A percentile compares a stretch with the other conserved stretches of the same genome.
Conservation (phyloP, 192 early-diverging fungal species). For the Dissophora ornata region DNA sequence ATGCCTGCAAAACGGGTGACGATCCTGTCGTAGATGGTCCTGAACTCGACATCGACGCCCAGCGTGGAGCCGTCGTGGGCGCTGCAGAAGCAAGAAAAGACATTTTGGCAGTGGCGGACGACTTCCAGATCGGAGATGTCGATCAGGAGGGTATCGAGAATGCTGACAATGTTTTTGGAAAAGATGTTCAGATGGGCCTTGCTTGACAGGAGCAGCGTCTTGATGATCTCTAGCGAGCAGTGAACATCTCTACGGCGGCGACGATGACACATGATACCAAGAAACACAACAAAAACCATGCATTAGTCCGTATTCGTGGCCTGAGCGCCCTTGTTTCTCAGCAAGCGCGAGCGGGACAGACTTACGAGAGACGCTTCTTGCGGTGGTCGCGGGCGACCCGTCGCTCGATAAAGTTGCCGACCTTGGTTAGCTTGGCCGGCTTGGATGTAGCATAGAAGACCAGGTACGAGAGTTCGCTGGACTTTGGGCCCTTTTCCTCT, state of each 20-base stretch:
- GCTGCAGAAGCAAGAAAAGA: conserved; percentile 76
- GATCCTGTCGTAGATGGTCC: conserved; percentile 66
- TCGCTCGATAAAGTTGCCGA: conserved; percentile 84
- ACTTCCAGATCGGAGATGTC: conserved; percentile 47
- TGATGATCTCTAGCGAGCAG: conserved; percentile 80
- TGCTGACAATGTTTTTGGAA: conserved; percentile 80
- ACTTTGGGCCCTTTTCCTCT: conserved; percentile 77
- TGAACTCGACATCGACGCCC: conserved; percentile 74
- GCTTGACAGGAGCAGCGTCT: conserved; percentile 77
- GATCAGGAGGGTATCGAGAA: conserved; percentile 61
- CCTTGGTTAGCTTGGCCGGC: conserved; percentile 91
- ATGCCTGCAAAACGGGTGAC: conserved; percentile 64
- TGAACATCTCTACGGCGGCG: conserved; percentile 60
- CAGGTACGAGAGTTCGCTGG: conserved; percentile 86
- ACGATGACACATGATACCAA: background rate
- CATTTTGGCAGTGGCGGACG: conserved; percentile 47
- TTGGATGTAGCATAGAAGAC: conserved; percentile 89
- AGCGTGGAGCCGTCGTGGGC: conserved; percentile 77
- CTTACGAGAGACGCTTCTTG: conserved; percentile 70
- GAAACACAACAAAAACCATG: conserved; percentile 6
- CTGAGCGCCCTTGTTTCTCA: conserved; percentile 6
- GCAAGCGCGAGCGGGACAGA: conserved; percentile 14
- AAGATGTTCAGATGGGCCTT: conserved; percentile 84
- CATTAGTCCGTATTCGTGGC: background rate
- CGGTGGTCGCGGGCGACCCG: conserved; percentile 73